Percentiles rank a stretch among this genome's conserved stretches.
Conservation (phyloP, 2,329 filamentous ascomycete genomes). For the Cladophialophora bantiana region DNA sequence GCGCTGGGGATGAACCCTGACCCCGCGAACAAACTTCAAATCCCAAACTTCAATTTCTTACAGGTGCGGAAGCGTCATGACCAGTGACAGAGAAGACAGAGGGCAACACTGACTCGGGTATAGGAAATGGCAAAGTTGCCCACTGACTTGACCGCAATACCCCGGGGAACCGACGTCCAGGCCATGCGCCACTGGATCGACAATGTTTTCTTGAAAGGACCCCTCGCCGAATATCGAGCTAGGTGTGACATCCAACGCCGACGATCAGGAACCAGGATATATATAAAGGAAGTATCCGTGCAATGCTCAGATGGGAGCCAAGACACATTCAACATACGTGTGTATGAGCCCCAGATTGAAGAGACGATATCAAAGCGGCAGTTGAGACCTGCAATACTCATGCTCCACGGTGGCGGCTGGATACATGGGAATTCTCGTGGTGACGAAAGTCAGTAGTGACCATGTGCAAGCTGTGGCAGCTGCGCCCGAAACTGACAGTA, state of each 20-base stretch:
- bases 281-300: slow-evolving; percentile 14
- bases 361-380: background rate
- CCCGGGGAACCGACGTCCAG: slow-evolving; percentile 17
- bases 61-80: slow-evolving; percentile 2
- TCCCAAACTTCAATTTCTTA: slow-evolving; percentile 19
- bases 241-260: slow-evolving; percentile 10
- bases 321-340: slow-evolving; percentile 10
- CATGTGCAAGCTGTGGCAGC: background rate
- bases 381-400: slow-evolving; percentile 19
- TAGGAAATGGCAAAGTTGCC: slow-evolving; percentile 25
- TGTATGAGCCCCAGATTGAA: slow-evolving; percentile 12
- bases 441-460: slow-evolving; percentile 21
- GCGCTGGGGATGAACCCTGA: slow-evolving; percentile 8
- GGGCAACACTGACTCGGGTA: background rate
- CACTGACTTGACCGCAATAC: background rate
- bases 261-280: slow-evolving; percentile 1
- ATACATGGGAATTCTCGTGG: slow-evolving; percentile 23
- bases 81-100: background rate
- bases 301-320: slow-evolving; percentile 9
- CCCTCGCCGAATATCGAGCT: slow-evolving; percentile 9
- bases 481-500: background rate
- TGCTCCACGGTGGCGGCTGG: slow-evolving; percentile 29
- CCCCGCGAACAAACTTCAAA: slow-evolving; percentile 8
- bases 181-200: slow-evolving; percentile 23
- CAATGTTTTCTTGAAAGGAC: slow-evolving; percentile 6